These are phyloP conservation scores for Manihot esculenta DNA, from an alignment of 441 rosid genomes.

Conservation along the genomic window DNA sequence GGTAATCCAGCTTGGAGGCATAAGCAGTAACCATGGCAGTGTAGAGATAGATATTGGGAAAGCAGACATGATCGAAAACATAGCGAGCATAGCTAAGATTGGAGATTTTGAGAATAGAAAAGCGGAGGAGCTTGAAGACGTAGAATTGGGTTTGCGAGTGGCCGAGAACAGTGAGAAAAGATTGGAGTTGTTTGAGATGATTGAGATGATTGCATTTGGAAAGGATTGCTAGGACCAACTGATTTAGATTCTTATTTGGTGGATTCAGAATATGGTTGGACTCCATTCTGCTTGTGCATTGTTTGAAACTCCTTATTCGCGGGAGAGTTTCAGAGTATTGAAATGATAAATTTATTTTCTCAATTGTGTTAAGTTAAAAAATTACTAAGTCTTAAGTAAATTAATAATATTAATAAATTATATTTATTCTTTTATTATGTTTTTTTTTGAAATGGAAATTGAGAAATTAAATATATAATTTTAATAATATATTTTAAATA, in stretches of 20 bases:
- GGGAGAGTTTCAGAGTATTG: too few species aligned
- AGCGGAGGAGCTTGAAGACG: constrained; percentile 74
- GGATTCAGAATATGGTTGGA: neutral
- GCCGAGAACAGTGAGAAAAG: constrained; percentile 50
- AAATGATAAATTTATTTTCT: too few species aligned
- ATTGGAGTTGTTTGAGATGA: constrained; percentile 78
- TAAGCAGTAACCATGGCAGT: constrained; percentile 75
- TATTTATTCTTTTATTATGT: too few species aligned
- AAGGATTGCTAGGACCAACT: constrained; percentile 36
- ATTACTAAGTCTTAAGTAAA: too few species aligned
- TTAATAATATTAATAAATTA: too few species aligned
- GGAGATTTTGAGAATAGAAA: constrained; percentile 53
- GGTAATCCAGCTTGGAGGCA: constrained; percentile 43
- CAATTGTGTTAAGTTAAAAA: too few species aligned
- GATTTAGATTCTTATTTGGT: constrained; percentile 29
- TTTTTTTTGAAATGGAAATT: too few species aligned
- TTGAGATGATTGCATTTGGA: constrained; percentile 49
- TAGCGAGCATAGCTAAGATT: constrained; percentile 59
- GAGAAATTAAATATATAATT: too few species aligned
- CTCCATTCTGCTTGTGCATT: constrained; percentile 13
- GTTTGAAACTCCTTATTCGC: constrained; percentile 31
- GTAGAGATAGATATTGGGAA: constrained; percentile 66
- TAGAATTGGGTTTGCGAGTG: constrained; percentile 58
- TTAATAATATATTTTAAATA: too few species aligned
- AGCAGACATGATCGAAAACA: constrained; percentile 47